Conservation (phyloP, 805 yeast genomes). For the Saccharomycopsis sp. region DNA sequence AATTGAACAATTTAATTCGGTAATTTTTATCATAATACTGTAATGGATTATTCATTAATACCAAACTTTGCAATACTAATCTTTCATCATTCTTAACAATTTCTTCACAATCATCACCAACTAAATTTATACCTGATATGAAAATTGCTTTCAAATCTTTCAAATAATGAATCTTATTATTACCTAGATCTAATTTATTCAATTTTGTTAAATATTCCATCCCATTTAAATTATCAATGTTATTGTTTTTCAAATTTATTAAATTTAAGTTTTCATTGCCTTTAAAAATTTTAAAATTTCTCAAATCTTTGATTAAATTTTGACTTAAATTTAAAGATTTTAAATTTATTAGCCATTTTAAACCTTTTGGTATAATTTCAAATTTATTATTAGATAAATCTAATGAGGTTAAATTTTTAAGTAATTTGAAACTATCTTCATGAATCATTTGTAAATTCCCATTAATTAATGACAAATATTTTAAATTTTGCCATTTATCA, state of each 20-base stretch:
- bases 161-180: slow-evolving; percentile 36
- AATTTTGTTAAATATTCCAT: slow-evolving; percentile 37
- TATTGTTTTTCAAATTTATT: slow-evolving; percentile 45
- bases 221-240: slow-evolving; percentile 35
- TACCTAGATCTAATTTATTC: slow-evolving; percentile 48
- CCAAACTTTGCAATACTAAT: slow-evolving; percentile 25
- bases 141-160: slow-evolving; percentile 36
- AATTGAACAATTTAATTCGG: slow-evolving; percentile 48
- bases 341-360: slow-evolving; percentile 40
- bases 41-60: slow-evolving; percentile 35
- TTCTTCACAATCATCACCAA: neutral
- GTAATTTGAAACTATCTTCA: slow-evolving; percentile 27
- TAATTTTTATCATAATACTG: slow-evolving; percentile 37
- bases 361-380: slow-evolving; percentile 45
- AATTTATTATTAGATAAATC: slow-evolving; percentile 52
- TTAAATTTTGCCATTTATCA: slow-evolving; percentile 32
- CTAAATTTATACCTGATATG: slow-evolving; percentile 20
- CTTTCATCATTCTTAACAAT: slow-evolving; percentile 21
- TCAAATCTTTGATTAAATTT: slow-evolving; percentile 33
- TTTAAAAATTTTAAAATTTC: slow-evolving; percentile 27
- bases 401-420: slow-evolving; percentile 33
- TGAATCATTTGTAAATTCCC: slow-evolving; percentile 31
- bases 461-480: slow-evolving; percentile 36
- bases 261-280: slow-evolving; percentile 33
- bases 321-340: slow-evolving; percentile 48